Base-by-base conservation (phyloP, 352 stramenopile genomes). In the Phytophthora cryptogea region DNA sequence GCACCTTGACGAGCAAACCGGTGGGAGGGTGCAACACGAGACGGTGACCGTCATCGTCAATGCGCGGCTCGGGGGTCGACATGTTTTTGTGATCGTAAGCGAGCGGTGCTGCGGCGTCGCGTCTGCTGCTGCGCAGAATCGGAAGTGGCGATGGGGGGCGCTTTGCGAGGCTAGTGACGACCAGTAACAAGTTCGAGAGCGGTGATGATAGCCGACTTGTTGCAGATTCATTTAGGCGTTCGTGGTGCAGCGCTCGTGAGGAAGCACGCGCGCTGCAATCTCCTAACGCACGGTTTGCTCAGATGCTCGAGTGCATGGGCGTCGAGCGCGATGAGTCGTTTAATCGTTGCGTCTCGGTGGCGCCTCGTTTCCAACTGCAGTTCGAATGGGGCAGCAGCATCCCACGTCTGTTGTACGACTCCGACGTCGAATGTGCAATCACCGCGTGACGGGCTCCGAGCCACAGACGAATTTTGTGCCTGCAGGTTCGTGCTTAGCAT, bases 61-160 rank as follows among this genome's bases (percentile, higher is more conserved):
- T 55, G 54, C 33, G 32, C 59, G 42, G 17, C 48, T 59, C 27
- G 46, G 48, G 33, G 14, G 17, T 56, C 26, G 40, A 62, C 56
- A 62, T 66, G n/a, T 61, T 63, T 62, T 63, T 50, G 50, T 62
- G 50, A 26, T 66, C 56, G 62, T 57, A 66, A 61, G 26, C 20
- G 37, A 52, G 33, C 20, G 37, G 44, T 64, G 50, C 6, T 39
- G 30, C n/a, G 16, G 39, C 37, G 61, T 60, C 47, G 47, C 46
- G 20, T 62, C 48, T 62, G 55, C 55, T 58, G 55, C 37, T 14
- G 14, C 4, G 30, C 8, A 55, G 32, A 59, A 63, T 48, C 17
- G 44, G 23, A 57, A 63, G 31, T 45, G 47, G 10, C 7, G 27
- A 17, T 20, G 37, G 5, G n/a, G 8, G 7, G 2, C 4, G 37